These are phyloP conservation scores for Blastocystis sp. DNA, from an alignment of 352 stramenopile species.

Conservation along the genomic window DNA sequence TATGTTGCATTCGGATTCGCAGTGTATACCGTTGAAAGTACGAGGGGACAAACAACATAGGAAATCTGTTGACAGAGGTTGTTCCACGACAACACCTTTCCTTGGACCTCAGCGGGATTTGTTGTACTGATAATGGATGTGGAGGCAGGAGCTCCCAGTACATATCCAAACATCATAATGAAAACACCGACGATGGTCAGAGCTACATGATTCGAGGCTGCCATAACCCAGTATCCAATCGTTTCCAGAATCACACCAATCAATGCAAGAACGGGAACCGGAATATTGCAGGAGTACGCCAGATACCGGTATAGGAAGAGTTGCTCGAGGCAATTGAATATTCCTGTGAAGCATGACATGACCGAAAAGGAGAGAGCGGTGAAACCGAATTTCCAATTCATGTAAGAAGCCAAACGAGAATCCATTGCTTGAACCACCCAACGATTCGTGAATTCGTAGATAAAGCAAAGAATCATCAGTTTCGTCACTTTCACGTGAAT, in stretches of 20 bases:
- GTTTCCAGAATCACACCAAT: not conserved
- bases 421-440: not conserved
- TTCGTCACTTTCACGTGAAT: not conserved
- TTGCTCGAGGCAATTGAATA: not conserved
- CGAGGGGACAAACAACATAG: not conserved
- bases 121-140: constrained; percentile 24
- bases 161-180: not conserved
- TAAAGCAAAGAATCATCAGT: constrained; percentile 3
- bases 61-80: not conserved
- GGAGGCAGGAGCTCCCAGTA: not conserved
- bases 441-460: not conserved
- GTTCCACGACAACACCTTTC: constrained; percentile 14
- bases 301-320: not conserved
- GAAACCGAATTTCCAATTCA: not conserved
- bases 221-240: not conserved
- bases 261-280: not conserved
- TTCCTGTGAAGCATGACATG: not conserved
- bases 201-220: not conserved
- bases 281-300: not conserved
- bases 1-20: not conserved
- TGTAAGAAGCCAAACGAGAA: not conserved
- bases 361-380: not conserved
- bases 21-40: not conserved
- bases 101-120: not conserved
- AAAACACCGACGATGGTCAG: not conserved